These are phyloP conservation scores for Phytophthora tubulina DNA, from an alignment of 352 stramenopile genomes.

Conservation along the genomic window DNA sequence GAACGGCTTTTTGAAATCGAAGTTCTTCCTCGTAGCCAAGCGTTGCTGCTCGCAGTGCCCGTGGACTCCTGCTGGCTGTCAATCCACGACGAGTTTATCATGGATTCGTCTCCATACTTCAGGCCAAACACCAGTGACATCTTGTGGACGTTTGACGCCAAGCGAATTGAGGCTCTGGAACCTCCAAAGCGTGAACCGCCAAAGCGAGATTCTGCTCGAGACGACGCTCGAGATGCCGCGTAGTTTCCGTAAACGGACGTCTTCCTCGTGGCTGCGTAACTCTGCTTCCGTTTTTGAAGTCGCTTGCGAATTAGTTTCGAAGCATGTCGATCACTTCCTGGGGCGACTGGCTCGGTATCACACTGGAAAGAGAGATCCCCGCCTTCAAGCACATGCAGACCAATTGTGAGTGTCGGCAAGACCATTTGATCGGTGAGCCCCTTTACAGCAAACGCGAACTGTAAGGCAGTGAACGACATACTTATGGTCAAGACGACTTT, in stretches of 20 bases:
- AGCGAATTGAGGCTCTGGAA: constrained; percentile 29
- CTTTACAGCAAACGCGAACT: constrained; percentile 35
- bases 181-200: constrained; percentile 46
- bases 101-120: constrained; percentile 2
- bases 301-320: constrained; percentile 34
- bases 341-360: constrained; percentile 24
- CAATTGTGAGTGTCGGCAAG: constrained; percentile 29
- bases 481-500: background rate
- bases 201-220: constrained; percentile 44
- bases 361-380: constrained; percentile 28
- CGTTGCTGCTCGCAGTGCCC: constrained; percentile 24
- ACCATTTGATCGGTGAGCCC: constrained; percentile 35
- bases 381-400: constrained; percentile 16
- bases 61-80: constrained; percentile 24
- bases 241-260: constrained; percentile 31
- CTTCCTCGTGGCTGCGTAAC: constrained; percentile 26
- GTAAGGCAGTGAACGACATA: background rate
- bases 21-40: constrained; percentile 8
- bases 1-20: background rate
- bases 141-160: constrained; percentile 43
- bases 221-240: constrained; percentile 45
- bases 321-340: constrained; percentile 32
- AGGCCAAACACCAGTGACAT: constrained; percentile 30
- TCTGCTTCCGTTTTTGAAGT: constrained; percentile 32
- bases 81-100: constrained; percentile 23